Percentiles rank a stretch among this genome's conserved stretches.
phyloP scores from a whole-genome alignment of 768 basidiomycete genomes.

The Suillus spraguei region DNA sequence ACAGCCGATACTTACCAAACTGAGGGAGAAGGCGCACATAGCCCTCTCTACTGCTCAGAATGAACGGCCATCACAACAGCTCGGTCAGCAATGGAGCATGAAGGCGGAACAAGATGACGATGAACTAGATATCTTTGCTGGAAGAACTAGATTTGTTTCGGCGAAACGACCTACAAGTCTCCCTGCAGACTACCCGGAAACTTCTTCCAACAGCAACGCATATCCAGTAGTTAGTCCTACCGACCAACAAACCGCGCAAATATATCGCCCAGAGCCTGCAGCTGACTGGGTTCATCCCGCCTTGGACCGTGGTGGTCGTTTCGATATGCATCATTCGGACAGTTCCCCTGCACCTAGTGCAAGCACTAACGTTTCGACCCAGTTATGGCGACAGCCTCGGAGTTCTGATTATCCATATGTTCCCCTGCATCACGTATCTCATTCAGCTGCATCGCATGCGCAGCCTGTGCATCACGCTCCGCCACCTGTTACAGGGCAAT shows the following conservation, averaged over 20 bases:
- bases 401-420: conserved; percentile 31
- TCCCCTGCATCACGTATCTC: conserved; percentile 20
- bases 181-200: conserved; percentile 1
- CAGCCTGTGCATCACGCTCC: conserved; percentile 25
- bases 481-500: conserved; percentile 17
- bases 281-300: conserved; percentile 7
- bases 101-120: conserved; percentile 58
- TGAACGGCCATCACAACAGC: conserved; percentile 32
- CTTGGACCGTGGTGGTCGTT: neutral
- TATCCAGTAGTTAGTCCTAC: neutral
- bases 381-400: conserved; percentile 32
- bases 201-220: neutral
- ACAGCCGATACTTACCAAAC: conserved; percentile 60
- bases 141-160: conserved; percentile 64
- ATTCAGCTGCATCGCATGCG: conserved; percentile 12
- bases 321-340: neutral
- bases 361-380: conserved; percentile 4
- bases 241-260: neutral
- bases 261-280: neutral
- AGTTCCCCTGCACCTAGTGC: neutral
- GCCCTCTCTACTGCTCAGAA: conserved; percentile 48
- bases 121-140: conserved; percentile 70
- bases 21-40: conserved; percentile 68
- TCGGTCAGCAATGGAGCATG: conserved; percentile 51
- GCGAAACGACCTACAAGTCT: conserved; percentile 38